Base-by-base conservation (phyloP, 371 early-diverging fungal genomes). In the Gilbertella persicaria region DNA sequence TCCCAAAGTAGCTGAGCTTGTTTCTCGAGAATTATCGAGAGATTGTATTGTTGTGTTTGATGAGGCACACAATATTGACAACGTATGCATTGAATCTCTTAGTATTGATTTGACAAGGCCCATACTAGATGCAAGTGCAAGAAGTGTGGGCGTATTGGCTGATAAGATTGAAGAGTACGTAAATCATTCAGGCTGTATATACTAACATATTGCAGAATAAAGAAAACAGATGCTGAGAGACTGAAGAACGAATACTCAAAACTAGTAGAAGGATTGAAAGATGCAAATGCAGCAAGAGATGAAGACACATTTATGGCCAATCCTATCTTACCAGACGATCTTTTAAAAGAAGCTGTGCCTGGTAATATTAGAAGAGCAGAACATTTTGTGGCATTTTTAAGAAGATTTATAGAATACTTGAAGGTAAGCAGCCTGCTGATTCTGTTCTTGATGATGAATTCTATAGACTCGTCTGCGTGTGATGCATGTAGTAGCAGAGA, bases 61-160 rank as follows among this genome's bases (percentile, higher is more conserved):
- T 76, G 99, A 99, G 68, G 99, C 99, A 3, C 99, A 99, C 79
- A 99, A 99, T 67, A 99, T 99, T 53, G 98, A 95, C 73, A 96
- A 95, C 76, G 97, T 96, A 5, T 99, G 99, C 73, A 97, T 99
- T 37, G 99, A 99, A 55, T 90, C 97, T 3, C 68, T 99, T 40
- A 94, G 95, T 58, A 87, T 99, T 51, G 97, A 99, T 66, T 77
- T 99, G 19, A 93, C 87, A 23, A 76, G 95, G 41, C 92, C 90
- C 9, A 91, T 89, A 42, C 73, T 99, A 50, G 99, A 99, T 47
- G 86, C 91, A 0, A 89, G 95, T 65, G 83, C 94, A 4, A 79
- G 86, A 52, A 91, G 93, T 67, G 75, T 98, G 5, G 67, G 75
- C 14, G 65, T 79, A 52, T 70, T 99, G 26, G 67, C 85, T 2